Evolutionary conservation across 805 yeast genomes (phyloP), one percentile per base, ranked within the genome.

Genomic region (Kluyveromyces lactis): DNA sequence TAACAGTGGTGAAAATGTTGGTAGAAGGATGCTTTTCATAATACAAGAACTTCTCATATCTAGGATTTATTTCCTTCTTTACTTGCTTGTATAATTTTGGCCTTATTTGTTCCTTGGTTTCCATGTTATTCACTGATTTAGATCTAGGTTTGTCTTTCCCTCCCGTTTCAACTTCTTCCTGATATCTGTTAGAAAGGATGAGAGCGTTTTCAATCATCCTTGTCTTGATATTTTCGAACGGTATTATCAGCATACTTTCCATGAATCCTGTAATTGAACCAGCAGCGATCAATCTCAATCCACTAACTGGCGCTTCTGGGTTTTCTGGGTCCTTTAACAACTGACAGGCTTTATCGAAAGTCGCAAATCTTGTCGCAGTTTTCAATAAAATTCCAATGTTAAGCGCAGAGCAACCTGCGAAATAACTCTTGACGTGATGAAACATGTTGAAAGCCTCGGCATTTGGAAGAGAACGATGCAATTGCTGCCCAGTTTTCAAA

Each of bases 161-260:
- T 30, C 62, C 62, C 17, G 49, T 43, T 7, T 54, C 55, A 4
- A 48, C 45, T 4, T 62, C 56, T 7, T 18, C 17, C 10, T 24
- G 39, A 8, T 27, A 39, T 11, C 36, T 43, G 49, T 42, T 52
- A 41, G 56, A 48, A 39, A 50, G 49, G 18, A 60, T 53, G 55
- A 71, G 49, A 36, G 79, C 68, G 53, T 81, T 79, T 51, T 86
- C 94, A 44, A 86, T 79, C 84, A 84, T 75, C 7, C 81, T 71
- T 2, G 83, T 79, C 55, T 86, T 86, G 48, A 86, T 69, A 52
- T 81, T 84, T 54, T 90, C 98, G 57, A 90, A 89, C 0, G 97
- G 98, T 15, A 92, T 83, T 17, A 90, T 76, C 71, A 83, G 74
- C 26, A 87, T 46, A 2, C 94, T 79, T 58, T 92, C 97, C 32